Base-by-base conservation (phyloP, 1,284 basidiomycete genomes). In the Leccinum laetum region DNA sequence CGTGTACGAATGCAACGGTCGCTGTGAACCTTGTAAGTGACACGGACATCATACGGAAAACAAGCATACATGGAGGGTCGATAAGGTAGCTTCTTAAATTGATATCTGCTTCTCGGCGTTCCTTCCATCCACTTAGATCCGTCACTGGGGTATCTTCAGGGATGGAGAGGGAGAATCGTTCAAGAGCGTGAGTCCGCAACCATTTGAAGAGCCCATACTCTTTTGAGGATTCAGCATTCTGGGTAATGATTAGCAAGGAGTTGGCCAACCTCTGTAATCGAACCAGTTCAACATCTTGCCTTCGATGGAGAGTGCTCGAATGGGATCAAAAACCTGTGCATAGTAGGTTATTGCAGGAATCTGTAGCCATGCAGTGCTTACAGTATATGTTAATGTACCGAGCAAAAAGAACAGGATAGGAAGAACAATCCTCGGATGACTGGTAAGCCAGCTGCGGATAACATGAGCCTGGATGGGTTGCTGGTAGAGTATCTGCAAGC, bases 381-480 rank as follows among this genome's bases (percentile, higher is more conserved):
- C 92, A 5, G 92, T 92, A 76, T 97, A 98, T 32, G 93, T 94
- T 59, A 99, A 74, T 2, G 91, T 91, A 14, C 96, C 97, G 32
- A 99, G 75, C 2, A 99, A 80, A 78, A 98, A 97, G 56, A 95
- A 86, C 1, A 96, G 66, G 11, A 98, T 78, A 0, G 97, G 97
- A 4, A 98, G 79, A 55, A 92, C 88, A 64, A 99, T 92, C 68
- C 87, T 88, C 0, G 97, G 97, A 80, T 99, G 97, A 21, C 79
- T 83, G 6, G 89, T 82, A 62, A 96, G 81, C 93, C 96, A 99
- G 72, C 92, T 89, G 55, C 92, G 84, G 35, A 97, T 77, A 37
- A 82, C 88, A 75, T 96, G 92, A 1, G 86, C 87, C 73, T 92
- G 89, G n/a, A 95, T 81, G 13, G 91, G 90, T 60, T 83, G 83